Evolutionary conservation across 2,329 filamentous ascomycete genomes (phyloP).

Genomic region (Paecilomyces sp.): DNA sequence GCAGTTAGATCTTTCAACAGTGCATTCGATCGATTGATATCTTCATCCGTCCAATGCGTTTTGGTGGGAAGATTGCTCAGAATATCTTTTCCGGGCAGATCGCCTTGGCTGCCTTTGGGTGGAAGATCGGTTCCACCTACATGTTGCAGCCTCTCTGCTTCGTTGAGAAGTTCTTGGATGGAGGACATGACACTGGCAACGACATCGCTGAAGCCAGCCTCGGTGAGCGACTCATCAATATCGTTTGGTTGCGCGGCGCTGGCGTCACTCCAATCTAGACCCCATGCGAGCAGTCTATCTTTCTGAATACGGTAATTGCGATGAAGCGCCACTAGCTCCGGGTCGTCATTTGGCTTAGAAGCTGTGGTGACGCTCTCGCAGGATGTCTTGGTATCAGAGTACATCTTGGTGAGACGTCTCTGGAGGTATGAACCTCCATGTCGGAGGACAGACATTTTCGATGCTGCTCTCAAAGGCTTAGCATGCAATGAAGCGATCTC

Average conservation of each 20-base stretch:
- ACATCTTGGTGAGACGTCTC: constrained; percentile 52
- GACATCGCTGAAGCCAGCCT: constrained; percentile 56
- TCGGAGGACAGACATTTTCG: constrained; percentile 41
- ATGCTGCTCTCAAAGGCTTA: constrained; percentile 7
- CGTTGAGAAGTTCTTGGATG: constrained; percentile 56
- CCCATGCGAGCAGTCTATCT: constrained; percentile 58
- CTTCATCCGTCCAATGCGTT: constrained; percentile 41
- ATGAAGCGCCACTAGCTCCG: constrained; percentile 50
- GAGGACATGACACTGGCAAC: constrained; percentile 58
- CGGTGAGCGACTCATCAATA: constrained; percentile 56
- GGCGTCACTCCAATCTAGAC: constrained; percentile 59
- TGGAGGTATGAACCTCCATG: constrained; percentile 39
- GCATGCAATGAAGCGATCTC: neutral
- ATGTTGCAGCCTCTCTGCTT: constrained; percentile 53
- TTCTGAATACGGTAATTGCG: constrained; percentile 57
- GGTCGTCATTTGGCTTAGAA: constrained; percentile 42
- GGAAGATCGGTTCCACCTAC: constrained; percentile 31
- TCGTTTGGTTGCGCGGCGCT: constrained; percentile 49
- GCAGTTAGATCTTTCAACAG: constrained; percentile 54
- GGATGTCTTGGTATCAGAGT: constrained; percentile 57
- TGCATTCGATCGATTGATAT: constrained; percentile 49
- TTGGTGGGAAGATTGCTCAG: constrained; percentile 28
- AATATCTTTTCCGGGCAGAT: constrained; percentile 21
- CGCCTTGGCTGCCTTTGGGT: constrained; percentile 26
- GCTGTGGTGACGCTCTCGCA: constrained; percentile 48